Evolutionary conservation across 768 basidiomycete genomes (phyloP), one percentile per base, ranked within the genome.

Genomic region (Lepiota brunneoincarnata): DNA sequence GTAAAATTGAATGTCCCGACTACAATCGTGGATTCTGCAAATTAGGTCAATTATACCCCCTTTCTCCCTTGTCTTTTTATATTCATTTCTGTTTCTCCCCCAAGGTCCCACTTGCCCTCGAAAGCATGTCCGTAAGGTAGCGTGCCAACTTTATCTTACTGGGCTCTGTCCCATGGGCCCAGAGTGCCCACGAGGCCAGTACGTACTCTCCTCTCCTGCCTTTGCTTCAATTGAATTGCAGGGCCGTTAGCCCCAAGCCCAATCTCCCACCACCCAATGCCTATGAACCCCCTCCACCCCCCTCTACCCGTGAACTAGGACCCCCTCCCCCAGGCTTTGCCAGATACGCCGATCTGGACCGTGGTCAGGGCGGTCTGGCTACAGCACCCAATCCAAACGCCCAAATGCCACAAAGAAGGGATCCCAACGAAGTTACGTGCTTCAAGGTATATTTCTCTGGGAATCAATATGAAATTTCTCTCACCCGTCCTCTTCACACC

Each of bases 11-110:
- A 65, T 99, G 97, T 66, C 93, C 93, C 36, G 93, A 97, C 68
- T 99, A 95, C 69, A 89, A 89, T 59, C 78, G 96, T 57, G 97
- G 97, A 0, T 99, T 98, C 67, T 99, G 97, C 69, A 89, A 86
- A 68, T 77, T 94, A 55, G 95, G 95, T 94, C 55, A 54, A 83
- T 73, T n/a, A 15, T 51, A 51, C 41, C 11, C 9, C 28, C 41
- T 34, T 37, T 38, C 35, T 37, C n/a, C 36, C 35, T 23, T 23
- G n/a, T 45, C 18, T 20, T 36, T 55, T 35, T 35, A 49, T 43
- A 54, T 49, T 50, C 63, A 23, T 38, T 54, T 49, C 56, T 46
- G 28, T 21, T 58, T 26, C 24, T 31, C 49, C 26, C 38, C 26
- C 38, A 54, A 93, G 94, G 95, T 26, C 93, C 93, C 1, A 72